Base-by-base conservation (phyloP, 2,329 filamentous ascomycete species). In the Stemphylium vesicarium region DNA sequence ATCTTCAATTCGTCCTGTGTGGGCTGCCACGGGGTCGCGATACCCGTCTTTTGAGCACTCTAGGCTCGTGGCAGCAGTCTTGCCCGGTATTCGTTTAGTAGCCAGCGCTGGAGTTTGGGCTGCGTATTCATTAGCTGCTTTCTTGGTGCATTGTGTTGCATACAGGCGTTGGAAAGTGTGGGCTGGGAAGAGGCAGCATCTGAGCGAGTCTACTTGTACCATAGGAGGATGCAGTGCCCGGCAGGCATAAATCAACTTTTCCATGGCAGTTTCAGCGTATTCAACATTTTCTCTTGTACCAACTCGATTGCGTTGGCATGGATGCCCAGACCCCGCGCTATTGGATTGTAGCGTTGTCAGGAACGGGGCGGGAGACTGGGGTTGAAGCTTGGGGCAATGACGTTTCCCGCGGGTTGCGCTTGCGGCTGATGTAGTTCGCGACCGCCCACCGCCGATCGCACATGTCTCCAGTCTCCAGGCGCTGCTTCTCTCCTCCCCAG, bases 61-160 rank as follows among this genome's bases (percentile, higher is more conserved):
- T 68, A 64, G 62, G 61, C 59, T 66, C 60, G 66, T 73, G 68
- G 68, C 63, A 63, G 67, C 66, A 52, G 52, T 58, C 66, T 68
- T 60, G 62, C 50, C 61, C 50, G 46, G 60, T 59, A 63, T 62
- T 39, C 56, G 48, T 64, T 60, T 63, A 58, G 63, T 68, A 60
- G 51, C 60, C 56, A 72, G 72, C 71, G 68, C 65, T 51, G 71
- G 72, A 72, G 71, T 75, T 62, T 71, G 60, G 60, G 57, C 53
- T 60, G 57, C 57, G 56, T 58, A 58, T 63, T 55, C 24, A 50
- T 61, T 61, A 60, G 60, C 46, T 63, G 65, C 58, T 60, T 56
- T 50, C 48, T 59, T 59, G 32, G 57, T 63, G 60, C 60, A 64
- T 64, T 62, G 38, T 59, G 54, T 56, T 58, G 64, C 63, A 66